phyloP scores from a whole-genome alignment of 2,329 filamentous ascomycete genomes.

The Aspergillus sp. region DNA sequence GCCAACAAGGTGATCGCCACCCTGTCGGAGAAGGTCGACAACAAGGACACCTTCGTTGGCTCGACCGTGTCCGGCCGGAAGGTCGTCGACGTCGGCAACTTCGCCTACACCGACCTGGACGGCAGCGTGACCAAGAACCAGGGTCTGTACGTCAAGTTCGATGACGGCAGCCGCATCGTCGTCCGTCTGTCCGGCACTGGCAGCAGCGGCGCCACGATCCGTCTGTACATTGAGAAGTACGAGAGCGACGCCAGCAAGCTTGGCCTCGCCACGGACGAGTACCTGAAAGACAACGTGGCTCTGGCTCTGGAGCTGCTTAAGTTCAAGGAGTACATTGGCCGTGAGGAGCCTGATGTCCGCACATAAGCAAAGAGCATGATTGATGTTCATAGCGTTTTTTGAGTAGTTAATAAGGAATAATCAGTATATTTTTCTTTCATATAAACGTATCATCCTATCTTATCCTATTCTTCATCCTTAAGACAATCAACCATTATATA shows the following conservation, averaged over 20 bases:
- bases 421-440: neutral
- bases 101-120: slow-evolving; percentile 98
- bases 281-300: slow-evolving; percentile 85
- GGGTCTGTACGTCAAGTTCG: slow-evolving; percentile 91
- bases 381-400: neutral
- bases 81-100: slow-evolving; percentile 88
- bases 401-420: neutral
- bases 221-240: slow-evolving; percentile 96
- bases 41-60: slow-evolving; percentile 74
- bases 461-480: neutral
- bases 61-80: slow-evolving; percentile 80
- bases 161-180: slow-evolving; percentile 90
- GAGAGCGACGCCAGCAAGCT: slow-evolving; percentile 78
- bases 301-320: slow-evolving; percentile 83
- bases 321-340: slow-evolving; percentile 90
- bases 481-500: neutral
- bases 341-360: slow-evolving; percentile 93
- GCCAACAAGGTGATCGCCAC: slow-evolving; percentile 87
- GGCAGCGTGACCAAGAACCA: slow-evolving; percentile 95
- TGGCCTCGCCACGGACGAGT: slow-evolving; percentile 83
- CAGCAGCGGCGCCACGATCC: slow-evolving; percentile 92
- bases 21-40: slow-evolving; percentile 74
- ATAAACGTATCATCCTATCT: neutral
- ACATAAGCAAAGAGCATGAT: slow-evolving; percentile 58
- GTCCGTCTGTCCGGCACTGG: slow-evolving; percentile 94